Evolutionary conservation across 768 basidiomycete species (phyloP).

Genomic region (Lactifluus echinatus): DNA sequence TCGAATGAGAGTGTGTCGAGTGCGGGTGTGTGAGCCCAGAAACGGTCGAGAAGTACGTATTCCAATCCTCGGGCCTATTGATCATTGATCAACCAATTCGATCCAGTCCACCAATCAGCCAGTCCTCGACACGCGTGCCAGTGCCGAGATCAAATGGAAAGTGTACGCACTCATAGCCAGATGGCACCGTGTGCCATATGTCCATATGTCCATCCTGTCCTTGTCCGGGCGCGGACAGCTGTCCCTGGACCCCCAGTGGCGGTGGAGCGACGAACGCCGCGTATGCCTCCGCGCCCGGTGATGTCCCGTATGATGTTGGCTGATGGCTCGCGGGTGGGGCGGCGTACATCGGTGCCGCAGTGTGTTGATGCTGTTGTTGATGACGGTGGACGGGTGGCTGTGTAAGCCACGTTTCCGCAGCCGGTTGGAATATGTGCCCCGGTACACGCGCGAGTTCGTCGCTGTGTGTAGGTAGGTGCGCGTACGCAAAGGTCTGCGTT

Average conservation of each 20-base stretch:
- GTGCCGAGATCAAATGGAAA: conserved; percentile 1
- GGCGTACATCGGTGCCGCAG: not conserved
- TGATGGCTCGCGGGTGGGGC: not conserved
- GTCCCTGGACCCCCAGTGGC: not conserved
- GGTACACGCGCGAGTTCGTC: conserved; percentile 17
- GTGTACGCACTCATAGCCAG: conserved; percentile 18
- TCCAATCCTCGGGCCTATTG: conserved; percentile 20
- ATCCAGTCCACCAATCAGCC: conserved; percentile 5
- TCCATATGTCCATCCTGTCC: conserved; percentile 4
- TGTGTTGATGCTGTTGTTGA: conserved; percentile 4
- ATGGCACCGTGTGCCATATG: conserved; percentile 17
- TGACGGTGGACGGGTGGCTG: not conserved
- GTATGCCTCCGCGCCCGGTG: not conserved
- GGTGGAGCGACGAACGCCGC: not conserved
- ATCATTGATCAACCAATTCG: not conserved
- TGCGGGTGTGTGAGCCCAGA: conserved; percentile 12
- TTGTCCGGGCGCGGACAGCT: not conserved
- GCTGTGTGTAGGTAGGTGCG: conserved; percentile 14
- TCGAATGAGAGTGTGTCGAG: not conserved
- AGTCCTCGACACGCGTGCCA: not conserved
- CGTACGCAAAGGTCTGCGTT: conserved; percentile 7
- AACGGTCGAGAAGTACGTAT: conserved; percentile 16
- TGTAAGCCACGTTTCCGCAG: conserved; percentile 7
- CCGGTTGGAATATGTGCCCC: not conserved
- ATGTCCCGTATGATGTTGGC: conserved; percentile 1